A percentile compares a stretch with the other conserved stretches of the same genome.
Conservation (phyloP, 768 basidiomycete genomes). For the Tylopilus rubrobrunneus region DNA sequence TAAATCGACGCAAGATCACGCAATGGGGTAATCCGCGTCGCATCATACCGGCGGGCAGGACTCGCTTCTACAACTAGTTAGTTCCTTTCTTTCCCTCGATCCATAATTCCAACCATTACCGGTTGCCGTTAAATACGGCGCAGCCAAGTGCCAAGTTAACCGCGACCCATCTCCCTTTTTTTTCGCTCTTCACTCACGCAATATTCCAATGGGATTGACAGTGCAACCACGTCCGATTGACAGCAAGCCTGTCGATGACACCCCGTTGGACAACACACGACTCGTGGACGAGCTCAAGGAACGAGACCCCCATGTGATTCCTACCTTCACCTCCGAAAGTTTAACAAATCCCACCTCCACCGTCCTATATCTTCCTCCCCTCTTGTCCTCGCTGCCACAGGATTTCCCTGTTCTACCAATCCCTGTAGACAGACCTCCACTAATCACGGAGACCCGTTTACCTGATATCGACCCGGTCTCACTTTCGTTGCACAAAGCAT, state of each 20-base stretch:
- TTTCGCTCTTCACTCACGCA: neutral
- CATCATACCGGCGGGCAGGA: slow-evolving; percentile 9
- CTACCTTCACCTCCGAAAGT: slow-evolving; percentile 43
- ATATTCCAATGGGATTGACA: slow-evolving; percentile 18
- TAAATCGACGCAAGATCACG: slow-evolving; percentile 30
- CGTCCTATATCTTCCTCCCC: slow-evolving; percentile 79
- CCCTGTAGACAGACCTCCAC: slow-evolving; percentile 37
- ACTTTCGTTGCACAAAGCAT: slow-evolving; percentile 77
- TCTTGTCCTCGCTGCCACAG: slow-evolving; percentile 71
- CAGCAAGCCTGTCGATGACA: neutral
- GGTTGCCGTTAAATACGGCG: slow-evolving; percentile 7
- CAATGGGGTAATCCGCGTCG: slow-evolving; percentile 23
- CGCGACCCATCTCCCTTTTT: neutral
- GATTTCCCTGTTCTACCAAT: slow-evolving; percentile 28
- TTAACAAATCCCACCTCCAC: slow-evolving; percentile 38
- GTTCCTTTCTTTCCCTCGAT: neutral
- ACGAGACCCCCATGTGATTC: slow-evolving; percentile 53
- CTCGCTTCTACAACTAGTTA: neutral
- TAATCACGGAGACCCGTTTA: slow-evolving; percentile 67
- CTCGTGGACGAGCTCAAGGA: slow-evolving; percentile 3
- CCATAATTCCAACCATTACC: neutral
- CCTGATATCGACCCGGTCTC: slow-evolving; percentile 86
- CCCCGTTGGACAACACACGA: neutral
- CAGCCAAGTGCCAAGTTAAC: neutral
- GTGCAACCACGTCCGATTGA: slow-evolving; percentile 1